Percentiles rank a stretch among this genome's conserved stretches.
These are phyloP conservation scores for Candida ortonii DNA, from an alignment of 805 yeast species.

Conservation along the genomic window DNA sequence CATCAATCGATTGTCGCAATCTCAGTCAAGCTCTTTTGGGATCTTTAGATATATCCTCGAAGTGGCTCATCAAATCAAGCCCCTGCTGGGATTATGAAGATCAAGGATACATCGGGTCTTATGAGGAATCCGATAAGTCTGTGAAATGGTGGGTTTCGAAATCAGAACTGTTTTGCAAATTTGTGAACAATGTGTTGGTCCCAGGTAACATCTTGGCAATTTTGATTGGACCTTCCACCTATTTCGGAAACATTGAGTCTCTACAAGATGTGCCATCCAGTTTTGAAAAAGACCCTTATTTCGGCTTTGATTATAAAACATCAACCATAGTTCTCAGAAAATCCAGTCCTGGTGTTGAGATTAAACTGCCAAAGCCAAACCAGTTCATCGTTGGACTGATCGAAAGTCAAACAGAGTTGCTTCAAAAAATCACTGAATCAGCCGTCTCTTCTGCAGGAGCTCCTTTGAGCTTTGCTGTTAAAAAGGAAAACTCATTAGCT, in stretches of 20 bases:
- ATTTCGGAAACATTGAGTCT: conserved; percentile 4
- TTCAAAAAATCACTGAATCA: conserved; percentile 24
- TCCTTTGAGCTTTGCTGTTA: conserved; percentile 34
- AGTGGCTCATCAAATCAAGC: conserved; percentile 44
- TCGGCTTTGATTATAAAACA: conserved; percentile 41
- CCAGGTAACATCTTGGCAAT: conserved; percentile 34
- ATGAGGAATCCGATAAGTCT: conserved; percentile 32
- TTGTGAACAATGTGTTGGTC: conserved; percentile 30
- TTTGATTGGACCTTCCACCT: conserved; percentile 30
- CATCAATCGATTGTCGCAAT: conserved; percentile 48
- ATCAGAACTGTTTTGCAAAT: conserved; percentile 36
- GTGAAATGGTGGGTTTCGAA: conserved; percentile 42
- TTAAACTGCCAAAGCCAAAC: conserved; percentile 33
- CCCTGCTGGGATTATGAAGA: conserved; percentile 30
- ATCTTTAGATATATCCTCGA: conserved; percentile 30
- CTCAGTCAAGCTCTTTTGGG: conserved; percentile 40
- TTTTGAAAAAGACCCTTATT: conserved; percentile 36
- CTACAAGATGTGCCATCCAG: background rate
- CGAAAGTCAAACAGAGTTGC: conserved; percentile 26
- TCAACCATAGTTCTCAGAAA: conserved; percentile 1
- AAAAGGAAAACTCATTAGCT: conserved; percentile 23
- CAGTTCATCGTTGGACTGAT: conserved; percentile 36
- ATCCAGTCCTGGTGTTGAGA: conserved; percentile 2
- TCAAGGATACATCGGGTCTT: conserved; percentile 26
- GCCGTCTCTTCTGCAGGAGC: conserved; percentile 29